These are phyloP conservation scores for Xylariaceae sp. DNA, from an alignment of 2,329 filamentous ascomycete species.

Conservation along the genomic window DNA sequence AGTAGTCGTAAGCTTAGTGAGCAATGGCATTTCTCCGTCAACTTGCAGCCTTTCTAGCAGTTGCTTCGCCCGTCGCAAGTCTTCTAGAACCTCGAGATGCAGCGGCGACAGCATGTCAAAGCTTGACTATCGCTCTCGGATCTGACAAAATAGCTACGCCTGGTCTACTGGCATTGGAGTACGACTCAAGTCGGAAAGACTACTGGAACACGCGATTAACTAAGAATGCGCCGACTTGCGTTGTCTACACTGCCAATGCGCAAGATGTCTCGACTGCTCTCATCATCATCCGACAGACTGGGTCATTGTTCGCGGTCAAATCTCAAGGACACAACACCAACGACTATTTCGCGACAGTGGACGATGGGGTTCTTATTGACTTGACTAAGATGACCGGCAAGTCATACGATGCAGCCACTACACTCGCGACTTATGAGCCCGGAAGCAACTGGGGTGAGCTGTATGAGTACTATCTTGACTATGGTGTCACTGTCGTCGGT, in stretches of 20 bases:
- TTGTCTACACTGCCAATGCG: slow-evolving; percentile 9
- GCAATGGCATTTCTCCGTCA: slow-evolving; percentile 2
- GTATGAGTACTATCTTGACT: slow-evolving; percentile 8
- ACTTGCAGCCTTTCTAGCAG: neutral
- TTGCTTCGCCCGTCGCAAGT: neutral
- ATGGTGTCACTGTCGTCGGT: slow-evolving; percentile 9
- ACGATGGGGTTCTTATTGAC: slow-evolving; percentile 12
- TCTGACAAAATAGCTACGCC: neutral
- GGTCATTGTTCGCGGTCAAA: slow-evolving; percentile 11
- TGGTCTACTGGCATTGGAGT: neutral
- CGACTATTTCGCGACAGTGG: slow-evolving; percentile 8
- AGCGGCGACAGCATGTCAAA: slow-evolving; percentile 3
- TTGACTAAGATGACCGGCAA: slow-evolving; percentile 11
- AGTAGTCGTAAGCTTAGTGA: too few relatives aligned
- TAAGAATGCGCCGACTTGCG: slow-evolving; percentile 7
- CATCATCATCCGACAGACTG: slow-evolving; percentile 1
- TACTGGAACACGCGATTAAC: slow-evolving; percentile 11
- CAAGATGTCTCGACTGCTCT: slow-evolving; percentile 8
- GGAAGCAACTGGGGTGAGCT: slow-evolving; percentile 15
- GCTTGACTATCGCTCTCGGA: neutral
- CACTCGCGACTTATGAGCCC: slow-evolving; percentile 14
- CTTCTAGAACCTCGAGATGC: slow-evolving; percentile 1
- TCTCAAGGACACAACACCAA: slow-evolving; percentile 12
- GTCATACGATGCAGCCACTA: slow-evolving; percentile 7
- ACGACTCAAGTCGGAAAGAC: slow-evolving; percentile 9